Evolutionary conservation across 176 grass and related monocot species (phyloP).

Genomic region (Poa annua): DNA sequence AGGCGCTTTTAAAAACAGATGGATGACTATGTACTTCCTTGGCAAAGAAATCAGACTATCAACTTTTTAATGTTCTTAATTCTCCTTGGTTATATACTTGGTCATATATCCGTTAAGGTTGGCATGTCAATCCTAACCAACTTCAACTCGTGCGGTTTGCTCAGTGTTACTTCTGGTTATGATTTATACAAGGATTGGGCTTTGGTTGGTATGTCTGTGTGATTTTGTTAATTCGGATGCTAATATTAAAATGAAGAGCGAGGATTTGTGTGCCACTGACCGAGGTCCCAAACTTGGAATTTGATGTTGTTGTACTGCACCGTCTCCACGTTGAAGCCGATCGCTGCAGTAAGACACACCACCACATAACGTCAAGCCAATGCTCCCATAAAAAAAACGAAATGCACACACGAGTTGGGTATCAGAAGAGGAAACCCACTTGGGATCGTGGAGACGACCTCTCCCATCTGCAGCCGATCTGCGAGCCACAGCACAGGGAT

Average conservation of each 20-base stretch:
- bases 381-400: neutral
- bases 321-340: constrained; percentile 98
- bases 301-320: constrained; percentile 99
- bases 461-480: constrained; percentile 99
- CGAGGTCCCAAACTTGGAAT: constrained; percentile 98
- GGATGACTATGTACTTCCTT: neutral
- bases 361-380: constrained; percentile 26
- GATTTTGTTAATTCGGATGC: neutral
- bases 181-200: constrained; percentile 6
- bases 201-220: neutral
- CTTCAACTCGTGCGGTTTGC: neutral
- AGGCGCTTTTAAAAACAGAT: neutral
- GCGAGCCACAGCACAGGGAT: constrained; percentile 32
- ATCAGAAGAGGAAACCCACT: constrained; percentile 59
- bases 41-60: neutral
- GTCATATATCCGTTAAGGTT: neutral
- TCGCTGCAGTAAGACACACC: constrained; percentile 63
- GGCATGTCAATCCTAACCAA: neutral
- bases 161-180: neutral
- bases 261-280: constrained; percentile 38
- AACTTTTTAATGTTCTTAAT: neutral
- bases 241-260: constrained; percentile 20
- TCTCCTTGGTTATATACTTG: neutral
- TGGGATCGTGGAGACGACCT: constrained; percentile 96
- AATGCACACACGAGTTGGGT: constrained; percentile 29